phyloP scores from a whole-genome alignment of 2,329 filamentous ascomycete genomes.

The Penicillium sp. region DNA sequence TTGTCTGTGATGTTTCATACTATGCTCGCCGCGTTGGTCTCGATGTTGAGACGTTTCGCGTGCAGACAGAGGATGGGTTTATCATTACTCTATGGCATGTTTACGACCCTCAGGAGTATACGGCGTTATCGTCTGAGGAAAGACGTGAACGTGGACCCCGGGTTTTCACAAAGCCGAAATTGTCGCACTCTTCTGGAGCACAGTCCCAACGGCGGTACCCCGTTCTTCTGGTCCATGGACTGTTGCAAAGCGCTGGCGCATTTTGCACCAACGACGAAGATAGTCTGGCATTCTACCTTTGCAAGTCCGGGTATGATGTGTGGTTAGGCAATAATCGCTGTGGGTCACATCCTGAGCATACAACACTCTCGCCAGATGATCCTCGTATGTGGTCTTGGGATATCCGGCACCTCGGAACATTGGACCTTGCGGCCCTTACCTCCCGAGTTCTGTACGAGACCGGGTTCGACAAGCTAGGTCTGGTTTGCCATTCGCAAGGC shows the following conservation, averaged over 20 bases:
- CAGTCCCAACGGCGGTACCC: constrained; percentile 59
- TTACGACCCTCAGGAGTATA: constrained; percentile 77
- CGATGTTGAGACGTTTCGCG: constrained; percentile 77
- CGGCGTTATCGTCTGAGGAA: constrained; percentile 50
- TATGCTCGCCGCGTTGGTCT: constrained; percentile 87
- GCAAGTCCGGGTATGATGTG: constrained; percentile 89
- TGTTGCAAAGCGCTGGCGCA: constrained; percentile 83
- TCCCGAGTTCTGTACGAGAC: constrained; percentile 80
- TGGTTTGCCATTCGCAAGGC: constrained; percentile 87
- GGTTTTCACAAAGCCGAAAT: constrained; percentile 56
- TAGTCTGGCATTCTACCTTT: constrained; percentile 86
- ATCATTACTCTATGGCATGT: constrained; percentile 87
- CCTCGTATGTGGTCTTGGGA: constrained; percentile 98
- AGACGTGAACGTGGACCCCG: constrained; percentile 58
- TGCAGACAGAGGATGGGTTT: constrained; percentile 93
- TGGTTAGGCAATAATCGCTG: constrained; percentile 95
- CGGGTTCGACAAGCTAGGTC: constrained; percentile 76
- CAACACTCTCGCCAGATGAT: constrained; percentile 68
- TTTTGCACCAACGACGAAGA: constrained; percentile 90
- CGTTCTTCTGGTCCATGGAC: constrained; percentile 81
- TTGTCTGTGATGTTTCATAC: constrained; percentile 78
- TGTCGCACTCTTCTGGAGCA: constrained; percentile 25
- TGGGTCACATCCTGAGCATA: constrained; percentile 78
- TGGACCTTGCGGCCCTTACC: constrained; percentile 80
- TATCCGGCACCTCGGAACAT: constrained; percentile 87